Conservation (phyloP, 2,329 filamentous ascomycete genomes). For the Paraphoma chrysanthemicola region DNA sequence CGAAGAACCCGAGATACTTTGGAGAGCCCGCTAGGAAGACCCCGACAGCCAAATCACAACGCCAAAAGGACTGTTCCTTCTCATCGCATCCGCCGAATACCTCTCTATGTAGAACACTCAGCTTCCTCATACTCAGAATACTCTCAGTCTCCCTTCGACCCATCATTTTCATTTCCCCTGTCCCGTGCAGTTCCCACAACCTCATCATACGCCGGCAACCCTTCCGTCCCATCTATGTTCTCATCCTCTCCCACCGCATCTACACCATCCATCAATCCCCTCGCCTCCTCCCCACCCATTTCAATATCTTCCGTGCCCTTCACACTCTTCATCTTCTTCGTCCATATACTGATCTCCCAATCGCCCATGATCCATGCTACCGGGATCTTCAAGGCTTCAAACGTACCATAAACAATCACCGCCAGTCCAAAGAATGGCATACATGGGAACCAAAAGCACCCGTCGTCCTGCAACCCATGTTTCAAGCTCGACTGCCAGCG, state of each 20-base stretch:
- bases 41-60: no score
- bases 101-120: no score
- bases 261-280: constrained; percentile 12
- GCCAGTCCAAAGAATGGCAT: constrained; percentile 10
- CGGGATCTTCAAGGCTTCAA: constrained; percentile 1
- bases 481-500: constrained; percentile 12
- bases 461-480: not conserved
- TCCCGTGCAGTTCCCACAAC: not conserved
- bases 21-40: no score
- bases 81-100: no score
- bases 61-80: no score
- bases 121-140: no score
- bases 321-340: not conserved
- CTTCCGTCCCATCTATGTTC: constrained; percentile 2
- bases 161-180: not conserved
- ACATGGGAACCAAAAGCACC: constrained; percentile 11
- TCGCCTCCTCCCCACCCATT: constrained; percentile 16
- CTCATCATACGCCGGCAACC: constrained; percentile 9
- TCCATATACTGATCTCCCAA: not conserved
- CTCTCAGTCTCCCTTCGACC: not conserved
- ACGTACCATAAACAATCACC: not conserved
- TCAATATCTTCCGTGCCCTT: constrained; percentile 14
- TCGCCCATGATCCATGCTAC: constrained; percentile 16
- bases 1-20: not conserved
- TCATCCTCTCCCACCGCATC: constrained; percentile 10